These are phyloP conservation scores for Globisporangium nodosum DNA, from an alignment of 352 stramenopile genomes.

Conservation along the genomic window DNA sequence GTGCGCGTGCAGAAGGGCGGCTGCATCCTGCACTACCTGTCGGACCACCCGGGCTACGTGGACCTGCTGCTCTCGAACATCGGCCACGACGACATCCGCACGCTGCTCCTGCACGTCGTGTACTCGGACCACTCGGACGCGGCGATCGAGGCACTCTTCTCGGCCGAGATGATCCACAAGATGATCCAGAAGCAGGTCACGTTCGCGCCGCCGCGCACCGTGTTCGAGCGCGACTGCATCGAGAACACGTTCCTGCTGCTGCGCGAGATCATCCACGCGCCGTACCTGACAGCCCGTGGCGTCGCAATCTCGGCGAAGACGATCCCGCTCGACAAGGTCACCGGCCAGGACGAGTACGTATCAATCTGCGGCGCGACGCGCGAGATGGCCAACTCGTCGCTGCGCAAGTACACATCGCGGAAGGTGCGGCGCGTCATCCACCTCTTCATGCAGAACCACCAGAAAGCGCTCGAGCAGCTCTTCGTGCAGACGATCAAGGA, in stretches of 20 bases:
- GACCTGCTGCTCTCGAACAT: conserved; percentile 78
- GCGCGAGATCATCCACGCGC: conserved; percentile 76
- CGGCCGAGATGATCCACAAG: conserved; percentile 66
- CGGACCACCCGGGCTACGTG: conserved; percentile 43
- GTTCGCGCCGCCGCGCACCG: conserved; percentile 62
- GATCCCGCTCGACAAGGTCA: conserved; percentile 82
- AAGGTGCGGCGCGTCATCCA: conserved; percentile 83
- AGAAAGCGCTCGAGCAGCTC: conserved; percentile 57
- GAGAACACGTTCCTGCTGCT: conserved; percentile 80
- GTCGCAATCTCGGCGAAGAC: conserved; percentile 85
- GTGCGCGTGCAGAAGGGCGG: conserved; percentile 70
- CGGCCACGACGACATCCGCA: conserved; percentile 77
- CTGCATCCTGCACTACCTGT: conserved; percentile 73
- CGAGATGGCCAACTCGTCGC: conserved; percentile 73
- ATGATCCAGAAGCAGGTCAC: conserved; percentile 75
- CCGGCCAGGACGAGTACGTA: conserved; percentile 83
- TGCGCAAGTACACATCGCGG: conserved; percentile 82
- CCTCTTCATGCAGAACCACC: conserved; percentile 76
- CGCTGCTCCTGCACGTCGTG: conserved; percentile 68
- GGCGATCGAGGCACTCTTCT: conserved; percentile 64
- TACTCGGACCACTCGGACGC: conserved; percentile 83
- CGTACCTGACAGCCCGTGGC: conserved; percentile 74
- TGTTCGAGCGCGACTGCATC: conserved; percentile 67
- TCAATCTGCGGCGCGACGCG: conserved; percentile 80
- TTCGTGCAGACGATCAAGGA: conserved; percentile 84